phyloP scores from a whole-genome alignment of 2,329 filamentous ascomycete species.

The Curvularia spicifera region DNA sequence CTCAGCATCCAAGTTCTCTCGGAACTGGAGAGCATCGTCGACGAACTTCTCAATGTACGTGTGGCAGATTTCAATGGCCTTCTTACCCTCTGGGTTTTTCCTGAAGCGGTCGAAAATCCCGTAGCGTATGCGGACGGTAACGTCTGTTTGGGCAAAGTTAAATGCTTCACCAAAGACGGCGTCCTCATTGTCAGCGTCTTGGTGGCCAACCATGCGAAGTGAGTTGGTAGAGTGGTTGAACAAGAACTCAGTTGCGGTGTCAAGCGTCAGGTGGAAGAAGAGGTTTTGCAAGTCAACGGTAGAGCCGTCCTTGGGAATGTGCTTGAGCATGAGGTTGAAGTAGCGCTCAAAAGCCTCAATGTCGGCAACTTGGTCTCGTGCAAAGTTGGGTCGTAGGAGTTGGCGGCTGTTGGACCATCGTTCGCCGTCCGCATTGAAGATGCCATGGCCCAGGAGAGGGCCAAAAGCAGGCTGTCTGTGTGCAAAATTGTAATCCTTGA shows the following conservation, averaged over 20 bases:
- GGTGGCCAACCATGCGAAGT: constrained; percentile 41
- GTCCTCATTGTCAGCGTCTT: constrained; percentile 43
- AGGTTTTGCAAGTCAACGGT: constrained; percentile 50
- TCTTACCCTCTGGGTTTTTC: constrained; percentile 44
- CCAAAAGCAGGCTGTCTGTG: constrained; percentile 45
- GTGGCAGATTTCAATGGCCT: constrained; percentile 52
- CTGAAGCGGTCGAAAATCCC: constrained; percentile 46
- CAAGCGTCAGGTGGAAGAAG: constrained; percentile 59
- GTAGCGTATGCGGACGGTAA: constrained; percentile 47
- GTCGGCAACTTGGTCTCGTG: constrained; percentile 60
- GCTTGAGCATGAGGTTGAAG: constrained; percentile 63
- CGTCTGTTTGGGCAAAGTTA: constrained; percentile 50
- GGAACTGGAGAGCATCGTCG: constrained; percentile 50
- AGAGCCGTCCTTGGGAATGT: constrained; percentile 62
- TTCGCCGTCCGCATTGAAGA: constrained; percentile 57
- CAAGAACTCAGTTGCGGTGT: constrained; percentile 58
- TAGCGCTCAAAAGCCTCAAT: constrained; percentile 66
- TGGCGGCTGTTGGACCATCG: constrained; percentile 51
- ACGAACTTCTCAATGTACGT: constrained; percentile 56
- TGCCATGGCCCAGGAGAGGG: constrained; percentile 54
- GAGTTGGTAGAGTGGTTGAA: constrained; percentile 54
- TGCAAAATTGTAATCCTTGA: constrained; percentile 56
- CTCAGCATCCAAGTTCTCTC: constrained; percentile 38
- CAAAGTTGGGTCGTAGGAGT: constrained; percentile 62
- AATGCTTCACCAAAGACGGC: constrained; percentile 53